Evolutionary conservation across 768 basidiomycete genomes (phyloP), one percentile per base, ranked within the genome.

Genomic region (Pleurotus pulmonarius): DNA sequence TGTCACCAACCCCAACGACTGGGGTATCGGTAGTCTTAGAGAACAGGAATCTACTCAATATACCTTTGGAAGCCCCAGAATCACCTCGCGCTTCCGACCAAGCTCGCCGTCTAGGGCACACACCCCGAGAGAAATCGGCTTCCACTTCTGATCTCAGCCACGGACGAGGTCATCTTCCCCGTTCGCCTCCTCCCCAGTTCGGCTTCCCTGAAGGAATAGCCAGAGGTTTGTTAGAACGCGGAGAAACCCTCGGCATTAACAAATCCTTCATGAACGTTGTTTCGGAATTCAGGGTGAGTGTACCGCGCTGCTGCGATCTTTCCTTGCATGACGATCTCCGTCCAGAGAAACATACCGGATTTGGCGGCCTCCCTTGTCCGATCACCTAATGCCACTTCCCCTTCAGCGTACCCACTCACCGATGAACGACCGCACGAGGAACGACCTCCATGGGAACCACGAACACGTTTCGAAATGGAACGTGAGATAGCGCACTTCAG

Each of bases 271-370:
- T 88, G 82, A 89, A 80, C 66, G 90, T 90, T 0, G 86, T 93
- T 2, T 82, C 86, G 4, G 91, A 91, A 68, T 70, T 89, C 40
- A 85, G 82, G 70, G 94, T 90, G 62, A 63, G 81, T 64, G 29
- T 34, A 4, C 29, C 11, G 9, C 29, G 9, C 11, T 34, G 29
- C 29, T 34, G 29, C 29, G 29, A 34, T 34, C 53, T 8, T 47
- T 55, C 55, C 24, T 24, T 22, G 43, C n/a, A 52, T 29, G 18
- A 9, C 4, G 38, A 7, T 26, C 24, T 49, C 26, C 55, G 58
- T 51, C 3, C 59, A 93, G 92, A 86, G 84, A 55, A 95, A 92
- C 67, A 81, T 96, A 11, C 92, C 94, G 2, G 94, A 96, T 61
- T 64, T 94, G n/a, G 76, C 87, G 9, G 80, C 81, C 7, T 83